phyloP scores from a whole-genome alignment of 768 basidiomycete species.

The Hortiboletus campestris region DNA sequence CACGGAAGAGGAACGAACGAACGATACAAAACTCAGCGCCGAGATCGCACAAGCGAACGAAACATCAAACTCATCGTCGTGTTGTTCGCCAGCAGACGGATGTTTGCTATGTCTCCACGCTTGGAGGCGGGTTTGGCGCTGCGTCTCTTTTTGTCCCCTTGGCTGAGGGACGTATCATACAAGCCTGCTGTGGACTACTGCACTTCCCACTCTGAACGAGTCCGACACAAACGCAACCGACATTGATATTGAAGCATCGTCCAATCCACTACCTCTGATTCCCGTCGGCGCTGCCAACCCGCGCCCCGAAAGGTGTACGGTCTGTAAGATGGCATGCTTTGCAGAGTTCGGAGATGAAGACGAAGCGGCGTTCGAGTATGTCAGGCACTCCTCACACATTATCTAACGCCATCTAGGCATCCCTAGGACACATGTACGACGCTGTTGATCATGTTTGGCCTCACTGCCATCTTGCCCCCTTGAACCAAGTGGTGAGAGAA shows the following conservation, averaged over 20 bases:
- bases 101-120: constrained; percentile 72
- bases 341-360: constrained; percentile 22
- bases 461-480: no score
- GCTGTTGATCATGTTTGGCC: no score
- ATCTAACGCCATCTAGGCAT: no score
- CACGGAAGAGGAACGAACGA: constrained; percentile 64
- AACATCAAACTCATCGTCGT: constrained; percentile 95
- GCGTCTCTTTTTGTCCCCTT: background rate
- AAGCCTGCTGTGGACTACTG: constrained; percentile 94
- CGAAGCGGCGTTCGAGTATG: no score
- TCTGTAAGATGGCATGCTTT: constrained; percentile 96
- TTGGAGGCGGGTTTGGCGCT: constrained; percentile 49
- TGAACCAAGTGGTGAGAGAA: no score
- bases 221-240: constrained; percentile 83
- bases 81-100: constrained; percentile 77
- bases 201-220: constrained; percentile 87
- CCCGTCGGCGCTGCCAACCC: constrained; percentile 40
- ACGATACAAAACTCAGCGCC: constrained; percentile 73
- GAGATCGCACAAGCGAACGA: constrained; percentile 82
- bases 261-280: constrained; percentile 42
- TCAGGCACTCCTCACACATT: no score
- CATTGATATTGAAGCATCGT: constrained; percentile 64
- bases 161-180: constrained; percentile 68
- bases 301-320: constrained; percentile 88
- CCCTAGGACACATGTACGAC: no score